phyloP scores from a whole-genome alignment of 495 filamentous ascomycete genomes.

The Penicillium silybi region DNA sequence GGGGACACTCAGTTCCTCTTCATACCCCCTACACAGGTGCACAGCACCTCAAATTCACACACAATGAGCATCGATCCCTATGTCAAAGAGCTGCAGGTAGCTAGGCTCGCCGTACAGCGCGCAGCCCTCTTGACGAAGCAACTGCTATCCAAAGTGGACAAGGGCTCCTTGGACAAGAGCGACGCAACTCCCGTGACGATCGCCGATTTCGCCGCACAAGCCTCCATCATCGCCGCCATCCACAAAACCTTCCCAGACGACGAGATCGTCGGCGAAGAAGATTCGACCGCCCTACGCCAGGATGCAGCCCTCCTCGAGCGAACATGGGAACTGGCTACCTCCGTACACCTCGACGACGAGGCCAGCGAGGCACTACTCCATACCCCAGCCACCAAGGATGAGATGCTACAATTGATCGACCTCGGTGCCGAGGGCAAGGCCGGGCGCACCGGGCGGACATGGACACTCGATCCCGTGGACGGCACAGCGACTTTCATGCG shows the following conservation, averaged over 20 bases:
- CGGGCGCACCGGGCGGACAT: slow-evolving; percentile 40
- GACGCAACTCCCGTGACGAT: slow-evolving; percentile 61
- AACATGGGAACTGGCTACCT: slow-evolving; percentile 48
- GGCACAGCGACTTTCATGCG: slow-evolving; percentile 64
- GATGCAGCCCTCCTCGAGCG: slow-evolving; percentile 47
- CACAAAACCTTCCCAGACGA: slow-evolving; percentile 52
- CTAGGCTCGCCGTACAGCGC: slow-evolving; percentile 50
- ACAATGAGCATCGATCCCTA: slow-evolving; percentile 26
- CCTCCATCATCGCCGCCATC: slow-evolving; percentile 55
- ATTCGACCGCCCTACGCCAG: slow-evolving; percentile 48
- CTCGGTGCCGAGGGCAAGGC: slow-evolving; percentile 48
- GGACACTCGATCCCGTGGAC: slow-evolving; percentile 72
- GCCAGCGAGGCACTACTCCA: slow-evolving; percentile 38
- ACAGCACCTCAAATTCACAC: neutral
- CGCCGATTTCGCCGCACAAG: slow-evolving; percentile 66
- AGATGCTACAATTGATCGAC: slow-evolving; percentile 62
- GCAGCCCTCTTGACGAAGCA: slow-evolving; percentile 51
- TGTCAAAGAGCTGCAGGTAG: slow-evolving; percentile 46
- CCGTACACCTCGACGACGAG: slow-evolving; percentile 34
- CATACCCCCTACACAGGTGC: neutral
- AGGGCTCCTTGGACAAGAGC: slow-evolving; percentile 50
- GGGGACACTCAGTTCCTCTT: neutral
- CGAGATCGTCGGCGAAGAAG: slow-evolving; percentile 60
- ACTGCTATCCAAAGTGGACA: slow-evolving; percentile 44
- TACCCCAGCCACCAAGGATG: slow-evolving; percentile 42